Percentiles rank a stretch among this genome's conserved stretches.
Conservation (phyloP, 2,329 filamentous ascomycete species). For the Penicillium sp. region DNA sequence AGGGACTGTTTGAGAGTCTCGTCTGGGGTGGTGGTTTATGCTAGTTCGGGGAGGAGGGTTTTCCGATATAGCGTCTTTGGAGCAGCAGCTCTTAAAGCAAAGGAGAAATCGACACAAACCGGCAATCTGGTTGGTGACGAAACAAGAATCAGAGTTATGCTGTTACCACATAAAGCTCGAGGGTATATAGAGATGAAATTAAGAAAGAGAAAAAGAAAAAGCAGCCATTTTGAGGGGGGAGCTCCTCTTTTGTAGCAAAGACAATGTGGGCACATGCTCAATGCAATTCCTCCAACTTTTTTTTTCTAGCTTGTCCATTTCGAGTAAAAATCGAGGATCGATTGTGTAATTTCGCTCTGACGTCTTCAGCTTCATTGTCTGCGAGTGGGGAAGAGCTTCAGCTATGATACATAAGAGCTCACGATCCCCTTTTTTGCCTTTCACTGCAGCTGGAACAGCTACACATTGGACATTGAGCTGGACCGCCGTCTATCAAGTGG, state of each 20-base stretch:
- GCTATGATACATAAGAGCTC: neutral
- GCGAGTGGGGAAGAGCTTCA: neutral
- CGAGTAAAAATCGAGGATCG: neutral
- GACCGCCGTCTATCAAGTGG: neutral
- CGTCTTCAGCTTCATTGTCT: neutral
- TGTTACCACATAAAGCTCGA: conserved; percentile 2
- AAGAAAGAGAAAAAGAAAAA: neutral
- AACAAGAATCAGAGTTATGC: conserved; percentile 2
- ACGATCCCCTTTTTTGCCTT: neutral
- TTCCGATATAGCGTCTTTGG: conserved; percentile 15
- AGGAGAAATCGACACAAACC: conserved; percentile 18
- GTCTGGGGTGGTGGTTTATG: neutral
- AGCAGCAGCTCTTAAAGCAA: conserved; percentile 24
- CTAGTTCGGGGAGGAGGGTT: conserved; percentile 9
- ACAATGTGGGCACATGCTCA: neutral
- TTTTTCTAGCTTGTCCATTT: neutral
- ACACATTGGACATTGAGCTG: neutral
- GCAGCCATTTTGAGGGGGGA: neutral
- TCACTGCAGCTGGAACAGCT: conserved; percentile 1
- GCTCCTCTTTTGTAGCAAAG: neutral
- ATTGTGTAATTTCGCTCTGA: neutral
- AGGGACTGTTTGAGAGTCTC: conserved; percentile 4
- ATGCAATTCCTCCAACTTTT: neutral
- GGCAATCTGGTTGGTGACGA: conserved; percentile 1
- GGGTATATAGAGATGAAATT: neutral